These are phyloP conservation scores for Trypanosoma conorhini DNA, from an alignment of 208 protist species.

Conservation along the genomic window DNA sequence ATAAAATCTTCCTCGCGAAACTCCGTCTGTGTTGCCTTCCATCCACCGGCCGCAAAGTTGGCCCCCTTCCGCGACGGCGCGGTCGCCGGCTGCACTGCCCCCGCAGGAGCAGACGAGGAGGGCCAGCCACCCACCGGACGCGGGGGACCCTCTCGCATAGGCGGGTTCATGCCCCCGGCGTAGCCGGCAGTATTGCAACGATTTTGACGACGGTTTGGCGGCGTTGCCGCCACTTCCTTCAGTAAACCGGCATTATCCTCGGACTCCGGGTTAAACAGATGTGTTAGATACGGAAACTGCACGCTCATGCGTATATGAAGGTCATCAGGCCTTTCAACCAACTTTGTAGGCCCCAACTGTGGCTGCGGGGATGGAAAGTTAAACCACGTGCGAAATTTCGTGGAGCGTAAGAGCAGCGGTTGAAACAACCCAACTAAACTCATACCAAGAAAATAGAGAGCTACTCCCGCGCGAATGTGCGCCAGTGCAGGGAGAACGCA, in stretches of 20 bases:
- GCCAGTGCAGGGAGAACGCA: slow-evolving; percentile 60
- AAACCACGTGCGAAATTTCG: slow-evolving; percentile 47
- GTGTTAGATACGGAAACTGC: slow-evolving; percentile 81
- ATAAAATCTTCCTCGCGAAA: slow-evolving; percentile 76
- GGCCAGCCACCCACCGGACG: not conserved
- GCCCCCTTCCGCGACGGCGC: slow-evolving; percentile 36
- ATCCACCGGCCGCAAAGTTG: slow-evolving; percentile 61
- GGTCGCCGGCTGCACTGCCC: not conserved
- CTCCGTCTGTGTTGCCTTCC: slow-evolving; percentile 50
- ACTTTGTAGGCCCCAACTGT: not conserved
- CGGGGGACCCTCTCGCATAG: slow-evolving; percentile 56
- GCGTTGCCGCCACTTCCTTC: slow-evolving; percentile 13
- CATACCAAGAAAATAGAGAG: slow-evolving; percentile 90
- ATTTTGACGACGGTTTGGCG: slow-evolving; percentile 1
- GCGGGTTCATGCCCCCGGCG: slow-evolving; percentile 48
- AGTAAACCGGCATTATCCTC: slow-evolving; percentile 66
- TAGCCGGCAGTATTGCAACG: slow-evolving; percentile 20
- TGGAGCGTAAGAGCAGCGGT: slow-evolving; percentile 63
- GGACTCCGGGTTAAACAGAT: slow-evolving; percentile 64
- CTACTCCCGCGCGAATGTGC: slow-evolving; percentile 74
- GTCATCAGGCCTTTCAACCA: slow-evolving; percentile 30
- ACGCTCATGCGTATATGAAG: slow-evolving; percentile 62
- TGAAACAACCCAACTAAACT: slow-evolving; percentile 78
- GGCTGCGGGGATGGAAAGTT: slow-evolving; percentile 45
- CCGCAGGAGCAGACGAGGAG: slow-evolving; percentile 7